Conservation (phyloP, 1,284 basidiomycete species). For the Albatrellus sp. region DNA sequence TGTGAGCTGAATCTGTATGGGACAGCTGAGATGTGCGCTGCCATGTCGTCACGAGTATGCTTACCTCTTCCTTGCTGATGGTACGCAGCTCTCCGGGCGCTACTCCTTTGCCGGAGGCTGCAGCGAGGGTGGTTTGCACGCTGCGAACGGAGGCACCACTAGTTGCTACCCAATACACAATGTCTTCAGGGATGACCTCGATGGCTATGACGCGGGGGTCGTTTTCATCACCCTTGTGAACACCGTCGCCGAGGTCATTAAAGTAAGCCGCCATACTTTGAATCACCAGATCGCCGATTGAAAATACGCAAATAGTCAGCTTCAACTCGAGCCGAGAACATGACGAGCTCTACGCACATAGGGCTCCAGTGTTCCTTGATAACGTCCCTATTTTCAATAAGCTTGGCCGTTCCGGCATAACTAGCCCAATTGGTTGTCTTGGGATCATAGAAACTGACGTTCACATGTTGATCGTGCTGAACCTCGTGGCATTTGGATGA, state of each 20-base stretch:
- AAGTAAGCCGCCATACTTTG: slow-evolving; percentile 68
- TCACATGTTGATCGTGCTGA: slow-evolving; percentile 64
- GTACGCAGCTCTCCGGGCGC: slow-evolving; percentile 53
- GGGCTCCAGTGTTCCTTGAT: slow-evolving; percentile 64
- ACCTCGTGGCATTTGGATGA: slow-evolving; percentile 73
- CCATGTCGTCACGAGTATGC: slow-evolving; percentile 9
- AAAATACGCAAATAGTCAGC: not conserved
- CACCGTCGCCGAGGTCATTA: slow-evolving; percentile 78
- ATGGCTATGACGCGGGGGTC: slow-evolving; percentile 79
- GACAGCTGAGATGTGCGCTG: not conserved
- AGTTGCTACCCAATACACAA: slow-evolving; percentile 64
- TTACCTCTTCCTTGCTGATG: slow-evolving; percentile 50
- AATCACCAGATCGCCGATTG: not conserved
- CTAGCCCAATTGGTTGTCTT: slow-evolving; percentile 77
- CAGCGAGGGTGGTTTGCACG: slow-evolving; percentile 39
- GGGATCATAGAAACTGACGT: slow-evolving; percentile 69
- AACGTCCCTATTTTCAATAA: slow-evolving; percentile 49
- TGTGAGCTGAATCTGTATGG: slow-evolving; percentile 19
- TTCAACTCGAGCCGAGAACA: not conserved
- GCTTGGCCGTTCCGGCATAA: slow-evolving; percentile 63
- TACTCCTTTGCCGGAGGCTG: slow-evolving; percentile 41
- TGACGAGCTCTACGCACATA: slow-evolving; percentile 26
- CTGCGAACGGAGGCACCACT: slow-evolving; percentile 32
- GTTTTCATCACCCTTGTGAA: slow-evolving; percentile 69
- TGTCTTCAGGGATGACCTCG: slow-evolving; percentile 72